A percentile compares a stretch with the other conserved stretches of the same genome.
Evolutionary conservation across 1,284 basidiomycete species (phyloP).

Genomic region (Ceratobasidium sp.): DNA sequence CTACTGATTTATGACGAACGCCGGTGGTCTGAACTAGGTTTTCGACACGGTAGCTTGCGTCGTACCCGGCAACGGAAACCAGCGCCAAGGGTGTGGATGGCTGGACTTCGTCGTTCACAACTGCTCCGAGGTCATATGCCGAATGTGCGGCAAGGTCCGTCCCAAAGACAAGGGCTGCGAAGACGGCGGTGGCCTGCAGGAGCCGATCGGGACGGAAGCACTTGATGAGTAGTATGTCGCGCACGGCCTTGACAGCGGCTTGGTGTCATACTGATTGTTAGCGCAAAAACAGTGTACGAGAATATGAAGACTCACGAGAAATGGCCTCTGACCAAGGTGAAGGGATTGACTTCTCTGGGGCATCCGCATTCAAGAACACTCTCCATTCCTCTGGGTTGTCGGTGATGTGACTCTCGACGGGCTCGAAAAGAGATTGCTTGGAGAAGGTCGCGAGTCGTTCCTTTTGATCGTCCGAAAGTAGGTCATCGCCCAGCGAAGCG

Average conservation of each 20-base stretch:
- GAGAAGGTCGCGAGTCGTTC: conserved; percentile 74
- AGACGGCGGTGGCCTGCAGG: conserved; percentile 79
- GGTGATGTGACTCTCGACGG: conserved; percentile 74
- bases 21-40: conserved; percentile 83
- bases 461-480: conserved; percentile 73
- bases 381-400: conserved; percentile 79
- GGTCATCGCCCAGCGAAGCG: conserved; percentile 51
- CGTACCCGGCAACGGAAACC: conserved; percentile 94
- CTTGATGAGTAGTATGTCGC: conserved; percentile 83
- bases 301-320: conserved; percentile 65
- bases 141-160: conserved; percentile 80
- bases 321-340: conserved; percentile 73
- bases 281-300: conserved; percentile 45
- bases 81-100: conserved; percentile 87
- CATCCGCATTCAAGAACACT: conserved; percentile 73
- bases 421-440: conserved; percentile 78
- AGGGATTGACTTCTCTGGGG: conserved; percentile 80
- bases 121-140: conserved; percentile 75
- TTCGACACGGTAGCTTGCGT: conserved; percentile 95
- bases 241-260: conserved; percentile 80
- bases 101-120: conserved; percentile 83
- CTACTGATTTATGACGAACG: conserved; percentile 83
- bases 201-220: conserved; percentile 91
- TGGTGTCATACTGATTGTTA: conserved; percentile 46
- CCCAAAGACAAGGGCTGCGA: conserved; percentile 79